A percentile compares a stretch with the other conserved stretches of the same genome.
phyloP scores from a whole-genome alignment of 2,329 filamentous ascomycete species.

The Fusarium siculi region DNA sequence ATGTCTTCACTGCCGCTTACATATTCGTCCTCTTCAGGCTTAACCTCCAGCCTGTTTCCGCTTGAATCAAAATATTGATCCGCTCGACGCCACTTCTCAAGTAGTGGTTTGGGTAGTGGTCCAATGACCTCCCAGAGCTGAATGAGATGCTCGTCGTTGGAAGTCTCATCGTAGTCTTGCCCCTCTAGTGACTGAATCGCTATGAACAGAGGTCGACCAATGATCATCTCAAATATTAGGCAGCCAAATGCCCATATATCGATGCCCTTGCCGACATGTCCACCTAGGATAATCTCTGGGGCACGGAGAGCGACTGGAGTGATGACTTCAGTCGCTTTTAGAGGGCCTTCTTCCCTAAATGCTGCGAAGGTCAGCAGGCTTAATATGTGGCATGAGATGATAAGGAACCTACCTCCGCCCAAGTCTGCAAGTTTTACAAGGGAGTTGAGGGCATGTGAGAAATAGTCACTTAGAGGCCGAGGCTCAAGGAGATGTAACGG shows the following conservation, averaged over 20 bases:
- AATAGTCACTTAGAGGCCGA: background rate
- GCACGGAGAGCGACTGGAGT: background rate
- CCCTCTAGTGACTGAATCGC: background rate
- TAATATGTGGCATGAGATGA: no score
- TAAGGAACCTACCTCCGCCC: background rate
- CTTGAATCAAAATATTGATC: background rate
- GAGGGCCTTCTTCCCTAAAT: no score
- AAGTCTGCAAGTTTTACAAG: background rate
- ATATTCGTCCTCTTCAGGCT: background rate
- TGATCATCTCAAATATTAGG: background rate
- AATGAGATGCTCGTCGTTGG: background rate
- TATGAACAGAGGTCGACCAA: background rate
- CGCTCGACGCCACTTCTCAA: background rate
- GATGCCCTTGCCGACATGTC: background rate
- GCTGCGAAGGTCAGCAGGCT: no score
- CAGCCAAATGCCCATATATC: background rate
- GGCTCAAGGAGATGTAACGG: background rate
- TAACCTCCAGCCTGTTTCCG: background rate
- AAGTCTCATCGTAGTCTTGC: background rate
- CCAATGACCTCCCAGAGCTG: background rate
- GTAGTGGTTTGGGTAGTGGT: background rate
- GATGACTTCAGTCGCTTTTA: no score
- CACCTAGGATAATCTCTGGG: background rate
- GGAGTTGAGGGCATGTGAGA: background rate
- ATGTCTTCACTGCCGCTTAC: background rate